These are phyloP conservation scores for Saccharomycopsis fibuligera DNA, from an alignment of 805 yeast genomes.

Conservation along the genomic window DNA sequence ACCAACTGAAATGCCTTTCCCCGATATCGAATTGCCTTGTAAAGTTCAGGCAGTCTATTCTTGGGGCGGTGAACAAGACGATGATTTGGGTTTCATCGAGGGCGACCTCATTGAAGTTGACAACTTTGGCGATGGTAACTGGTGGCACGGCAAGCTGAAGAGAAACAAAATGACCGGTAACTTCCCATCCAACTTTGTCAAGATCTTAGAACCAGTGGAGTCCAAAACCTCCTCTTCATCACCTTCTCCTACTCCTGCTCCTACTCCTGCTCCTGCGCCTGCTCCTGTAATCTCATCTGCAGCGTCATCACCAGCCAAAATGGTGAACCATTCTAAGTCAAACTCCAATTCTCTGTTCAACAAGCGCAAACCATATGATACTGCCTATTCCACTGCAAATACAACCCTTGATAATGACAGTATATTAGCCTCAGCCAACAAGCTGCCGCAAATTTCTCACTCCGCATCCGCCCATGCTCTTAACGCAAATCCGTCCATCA, in stretches of 20 bases:
- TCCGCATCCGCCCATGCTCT: not conserved
- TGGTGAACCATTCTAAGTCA: not conserved
- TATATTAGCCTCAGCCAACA: not conserved
- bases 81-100: slow-evolving; percentile 89
- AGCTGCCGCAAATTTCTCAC: too few species aligned
- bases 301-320: not conserved
- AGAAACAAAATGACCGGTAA: slow-evolving; percentile 79
- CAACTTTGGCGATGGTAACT: slow-evolving; percentile 74
- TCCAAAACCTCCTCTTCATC: not conserved
- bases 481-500: not conserved
- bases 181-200: slow-evolving; percentile 85
- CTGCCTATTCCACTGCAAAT: too few species aligned
- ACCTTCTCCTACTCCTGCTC: not conserved
- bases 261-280: not conserved
- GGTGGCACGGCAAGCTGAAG: slow-evolving; percentile 83
- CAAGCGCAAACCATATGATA: too few species aligned
- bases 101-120: slow-evolving; percentile 87
- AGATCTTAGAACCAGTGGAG: slow-evolving; percentile 34
- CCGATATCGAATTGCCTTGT: slow-evolving; percentile 48
- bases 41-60: slow-evolving; percentile 77
- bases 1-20: not conserved
- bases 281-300: not conserved
- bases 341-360: too few species aligned
- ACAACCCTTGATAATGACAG: too few species aligned
- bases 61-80: slow-evolving; percentile 89